Percentiles rank a stretch among this genome's conserved stretches.
Conservation (phyloP, 352 stramenopile genomes). For the Globisporangium perplexum region DNA sequence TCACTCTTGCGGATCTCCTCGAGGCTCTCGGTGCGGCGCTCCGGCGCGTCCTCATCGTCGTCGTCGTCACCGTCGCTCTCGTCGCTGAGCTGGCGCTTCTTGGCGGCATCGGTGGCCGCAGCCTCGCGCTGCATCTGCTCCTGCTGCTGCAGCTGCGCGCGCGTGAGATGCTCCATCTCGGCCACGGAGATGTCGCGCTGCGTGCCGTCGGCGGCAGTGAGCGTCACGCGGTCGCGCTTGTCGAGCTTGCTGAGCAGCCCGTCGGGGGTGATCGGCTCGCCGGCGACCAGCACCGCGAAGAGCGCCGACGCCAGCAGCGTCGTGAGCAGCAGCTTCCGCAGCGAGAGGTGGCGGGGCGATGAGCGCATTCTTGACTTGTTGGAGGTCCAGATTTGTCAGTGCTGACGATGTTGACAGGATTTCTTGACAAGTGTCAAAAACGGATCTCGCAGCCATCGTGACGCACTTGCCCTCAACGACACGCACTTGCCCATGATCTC, state of each 20-base stretch:
- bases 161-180: constrained; percentile 33
- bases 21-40: constrained; percentile 24
- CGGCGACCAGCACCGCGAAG: not conserved
- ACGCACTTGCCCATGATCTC: not conserved
- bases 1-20: constrained; percentile 34
- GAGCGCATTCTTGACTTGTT: too few species aligned
- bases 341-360: too few species aligned
- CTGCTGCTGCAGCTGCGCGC: constrained; percentile 27
- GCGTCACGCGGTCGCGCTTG: constrained; percentile 19
- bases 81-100: not conserved
- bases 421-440: too few species aligned
- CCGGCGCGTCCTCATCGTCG: constrained; percentile 11
- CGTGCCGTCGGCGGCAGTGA: constrained; percentile 38
- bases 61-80: not conserved
- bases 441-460: too few species aligned
- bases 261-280: constrained; percentile 6
- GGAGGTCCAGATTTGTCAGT: too few species aligned
- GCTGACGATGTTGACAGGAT: too few species aligned
- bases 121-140: constrained; percentile 21
- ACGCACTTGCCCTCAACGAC: too few species aligned
- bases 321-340: not conserved
- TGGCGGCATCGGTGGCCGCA: not conserved
- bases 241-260: constrained; percentile 10
- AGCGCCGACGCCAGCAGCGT: not conserved
- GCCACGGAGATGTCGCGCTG: constrained; percentile 37